Base-by-base conservation (phyloP, 257 asterid genomes). In the Forsythia suspensa region DNA sequence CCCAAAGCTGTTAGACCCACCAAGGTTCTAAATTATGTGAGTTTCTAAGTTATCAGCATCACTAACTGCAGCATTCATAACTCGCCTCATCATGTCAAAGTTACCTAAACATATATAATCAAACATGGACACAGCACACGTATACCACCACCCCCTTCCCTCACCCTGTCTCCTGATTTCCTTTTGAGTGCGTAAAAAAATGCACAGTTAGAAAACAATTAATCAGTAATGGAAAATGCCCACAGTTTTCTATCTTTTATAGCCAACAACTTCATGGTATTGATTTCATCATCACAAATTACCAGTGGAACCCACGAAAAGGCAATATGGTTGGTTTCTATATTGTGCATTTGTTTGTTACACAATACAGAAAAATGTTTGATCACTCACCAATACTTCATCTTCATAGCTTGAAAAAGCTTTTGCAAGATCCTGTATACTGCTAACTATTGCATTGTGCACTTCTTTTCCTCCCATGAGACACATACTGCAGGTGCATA, bases 341-440 rank as follows among this genome's bases (percentile, higher is more conserved):
- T 48, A 55, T 48, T 69, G 67, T 59, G 80, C 72, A 43, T 36
- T 63, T 70, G 79, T 57, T 73, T 65, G 20, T 61, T 41, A 69
- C 29, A 43, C 13, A 18, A 10, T 43, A 16, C 40, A 40, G 40
- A 74, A 24, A 20, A 70, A 69, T 52, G 59, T 75, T 76, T 79
- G 29, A 74, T 77, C 51, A 75, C 79, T 81, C 89, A 95, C 99
- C 98, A 95, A 79, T 67, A 95, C 99, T 93, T 95, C 99, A 72
- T 93, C 98, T 75, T 91, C 80, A 82, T 93, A 95, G 88, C 87
- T 85, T 80, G 98, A 89, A 84, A 95, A 93, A 61, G 83, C 92
- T 86, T 90, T 95, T 34, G 99, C 97, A 70, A 95, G 96, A 87
- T 95, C 97, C 88, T 93, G 99, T 85, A 95, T 89, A 87, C 99